Evolutionary conservation across 306 rosid genomes (phyloP), one percentile per base, ranked within the genome.

Genomic region (Cucurbita maxima): DNA sequence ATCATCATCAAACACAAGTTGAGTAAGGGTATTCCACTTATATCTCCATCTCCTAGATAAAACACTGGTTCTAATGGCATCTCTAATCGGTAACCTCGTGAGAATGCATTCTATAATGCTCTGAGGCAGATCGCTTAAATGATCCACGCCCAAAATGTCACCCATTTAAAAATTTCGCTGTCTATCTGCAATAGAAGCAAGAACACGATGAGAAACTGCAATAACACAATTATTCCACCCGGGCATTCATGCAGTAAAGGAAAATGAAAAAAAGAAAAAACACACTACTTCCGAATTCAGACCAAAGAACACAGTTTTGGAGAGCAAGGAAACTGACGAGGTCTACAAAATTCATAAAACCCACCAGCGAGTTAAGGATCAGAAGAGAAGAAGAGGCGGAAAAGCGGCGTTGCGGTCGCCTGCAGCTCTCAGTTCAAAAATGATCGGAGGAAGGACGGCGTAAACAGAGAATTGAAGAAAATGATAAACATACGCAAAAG

Each of bases 11-110:
- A 90, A 86, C 55, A 83, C 89, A 76, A 94, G 92, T 68, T 86
- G 83, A 57, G 96, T 81, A 53, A 94, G 76, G 19, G 84, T 51
- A 78, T 83, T 66, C 98, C 97, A 93, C 78, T 83, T 89, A 71
- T 86, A 87, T 80, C 97, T 90, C 97, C 97, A 93, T 83, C 84
- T 88, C 67, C 84, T 88, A 0, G 94, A 93, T 73, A 93, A 83
- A 80, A 84, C 73, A 78, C 98, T 90, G 18, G 90, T 88, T 76
- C 86, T 88, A 61, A 93, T 76, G 61, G 96, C 94, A 77, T 93
- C 98, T 76, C 89, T 76, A 47, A 93, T 83, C 5, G 96, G 98
- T 73, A 93, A 76, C 59, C 60, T 78, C 0, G 81, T 66, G 74
- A 93, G 84, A 77, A 90, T 86, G 74, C 85, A 83, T 84, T 93